phyloP scores from a whole-genome alignment of 1,139 yeast genomes.

The Blastobotrys persicus region DNA sequence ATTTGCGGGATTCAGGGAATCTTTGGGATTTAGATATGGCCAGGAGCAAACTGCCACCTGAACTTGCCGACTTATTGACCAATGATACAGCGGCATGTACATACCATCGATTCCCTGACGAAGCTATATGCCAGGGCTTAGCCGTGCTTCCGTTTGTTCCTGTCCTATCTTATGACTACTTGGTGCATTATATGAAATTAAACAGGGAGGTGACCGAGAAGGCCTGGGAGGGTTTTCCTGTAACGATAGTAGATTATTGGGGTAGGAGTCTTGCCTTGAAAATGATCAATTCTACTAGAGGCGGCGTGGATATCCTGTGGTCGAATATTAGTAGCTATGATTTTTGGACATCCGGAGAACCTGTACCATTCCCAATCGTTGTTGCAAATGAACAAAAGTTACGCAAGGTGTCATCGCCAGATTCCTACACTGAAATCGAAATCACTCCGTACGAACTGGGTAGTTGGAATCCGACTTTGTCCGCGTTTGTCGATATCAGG shows the following conservation, averaged over 20 bases:
- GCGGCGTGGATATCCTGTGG: conserved; percentile 65
- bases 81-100: background rate
- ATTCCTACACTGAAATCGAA: conserved; percentile 47
- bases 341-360: conserved; percentile 49
- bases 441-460: conserved; percentile 83
- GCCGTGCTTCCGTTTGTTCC: background rate
- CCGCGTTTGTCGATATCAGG: conserved; percentile 63
- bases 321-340: conserved; percentile 54
- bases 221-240: conserved; percentile 58
- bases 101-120: background rate
- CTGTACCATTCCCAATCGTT: conserved; percentile 71
- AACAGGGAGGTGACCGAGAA: conserved; percentile 13
- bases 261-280: conserved; percentile 79
- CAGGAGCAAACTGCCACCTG: background rate
- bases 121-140: background rate
- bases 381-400: conserved; percentile 64
- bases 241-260: conserved; percentile 79
- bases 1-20: conserved; percentile 46
- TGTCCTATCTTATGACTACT: background rate
- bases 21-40: conserved; percentile 52
- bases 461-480: conserved; percentile 78
- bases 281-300: conserved; percentile 52
- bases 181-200: conserved; percentile 9
- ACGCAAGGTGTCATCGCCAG: conserved; percentile 47
- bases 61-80: background rate